Evolutionary conservation across 345 rosid species (phyloP), one percentile per base, ranked within the genome.

Genomic region (Aethionema arabicum): DNA sequence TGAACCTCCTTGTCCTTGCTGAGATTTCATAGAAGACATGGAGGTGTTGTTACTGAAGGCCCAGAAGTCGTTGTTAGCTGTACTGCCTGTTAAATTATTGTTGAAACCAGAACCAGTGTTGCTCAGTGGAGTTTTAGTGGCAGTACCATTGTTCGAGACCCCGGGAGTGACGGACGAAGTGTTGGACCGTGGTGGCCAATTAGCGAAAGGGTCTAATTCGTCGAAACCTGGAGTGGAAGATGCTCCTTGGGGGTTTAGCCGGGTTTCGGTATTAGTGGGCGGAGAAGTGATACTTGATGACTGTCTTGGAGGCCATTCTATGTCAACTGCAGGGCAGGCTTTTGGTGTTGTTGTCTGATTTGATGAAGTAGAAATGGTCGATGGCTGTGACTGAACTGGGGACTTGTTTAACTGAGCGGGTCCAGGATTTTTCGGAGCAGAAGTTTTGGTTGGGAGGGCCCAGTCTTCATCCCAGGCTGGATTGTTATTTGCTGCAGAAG

Each of bases 381-480:
- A 70, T 37, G 79, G 44, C 53, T 78, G 78, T 47, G 80, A 66
- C 40, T 57, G 78, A 59, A 47, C 72, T 9, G 77, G 60, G 14
- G 74, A 35, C 16, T 72, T 84, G 63, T 50, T 61, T 4, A 88
- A 66, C 50, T 69, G 84, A 53, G 64, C 73, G 56, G 78, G 7
- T 36, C 52, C 33, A 40, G 77, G 61, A 51, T 69, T 70, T 11
- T 54, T 62, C 6, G 75, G 4, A 40, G 56, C 32, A 49, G 74
- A 63, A 48, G 59, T 79, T 65, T 77, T 79, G 39, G 74, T 54
- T 0, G 75, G 66, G 8, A 82, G 59, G 59, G 84, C 81, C 97
- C 98, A 92, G 43, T 89, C 95, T 61, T 87, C 97, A 64, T 92
- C 97, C 96, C 97, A 92, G n/a, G 86, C 58, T 7, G 85, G 36